Evolutionary conservation across 1,139 yeast species (phyloP), one percentile per base, ranked within the genome.

Genomic region (Hanseniaspora sp.): DNA sequence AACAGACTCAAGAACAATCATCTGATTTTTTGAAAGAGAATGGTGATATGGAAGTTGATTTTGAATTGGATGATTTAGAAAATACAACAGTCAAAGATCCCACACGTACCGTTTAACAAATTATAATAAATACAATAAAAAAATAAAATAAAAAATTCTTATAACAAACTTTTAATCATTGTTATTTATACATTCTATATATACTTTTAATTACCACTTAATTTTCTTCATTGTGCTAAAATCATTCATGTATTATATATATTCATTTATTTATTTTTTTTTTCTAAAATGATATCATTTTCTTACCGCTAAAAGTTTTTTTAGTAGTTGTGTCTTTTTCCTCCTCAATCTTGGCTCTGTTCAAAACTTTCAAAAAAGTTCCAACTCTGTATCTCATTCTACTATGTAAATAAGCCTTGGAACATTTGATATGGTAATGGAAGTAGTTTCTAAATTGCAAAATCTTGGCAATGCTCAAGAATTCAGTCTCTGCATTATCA

Each of bases 351-450:
- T 90, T 88, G 45, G 98, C 98, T 66, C 99, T 79, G 74, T 94
- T 92, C 72, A 92, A 80, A 47, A 94, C 92, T 76, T 92, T 92
- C 67, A 90, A 79, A 73, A 90, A 92, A 64, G 94, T 95, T 62
- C 84, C 82, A 43, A 92, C 97, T 63, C 98, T 79, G 71, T 76
- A 86, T 71, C 99, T 81, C 98, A 92, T 92, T 75, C 99, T 82
- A 56, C 96, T 87, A 71, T 92, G 99, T 85, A 92, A 83, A 73
- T 86, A 94, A 42, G 98, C 97, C 75, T 92, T 92, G 58, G 96
- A 88, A 69, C 96, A 90, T 72, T 92, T 92, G 73, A 92, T 92
- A 68, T 92, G 99, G 71, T 90, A 92, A 69, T 92, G 98, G 83
- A 92, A 90, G 71, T 90, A 92, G 67, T 88, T 94, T 71, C 99